A percentile compares a stretch with the other conserved stretches of the same genome.
These are phyloP conservation scores for Nigrospora osmanthi DNA, from an alignment of 2,329 filamentous ascomycete genomes.

Conservation along the genomic window DNA sequence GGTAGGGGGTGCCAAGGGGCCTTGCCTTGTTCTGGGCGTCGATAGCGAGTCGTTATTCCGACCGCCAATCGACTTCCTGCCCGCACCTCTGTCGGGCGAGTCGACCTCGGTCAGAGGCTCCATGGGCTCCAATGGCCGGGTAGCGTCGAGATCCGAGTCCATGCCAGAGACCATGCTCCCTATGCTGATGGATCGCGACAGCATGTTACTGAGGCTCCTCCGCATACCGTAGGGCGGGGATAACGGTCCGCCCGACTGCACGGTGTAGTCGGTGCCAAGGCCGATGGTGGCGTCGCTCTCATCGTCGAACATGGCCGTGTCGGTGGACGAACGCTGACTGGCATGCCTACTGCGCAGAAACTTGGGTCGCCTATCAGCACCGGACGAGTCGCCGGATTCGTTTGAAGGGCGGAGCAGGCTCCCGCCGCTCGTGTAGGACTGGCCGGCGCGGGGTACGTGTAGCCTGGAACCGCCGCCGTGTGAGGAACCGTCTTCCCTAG, in stretches of 20 bases:
- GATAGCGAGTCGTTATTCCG: constrained; percentile 39
- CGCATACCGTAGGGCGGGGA: constrained; percentile 46
- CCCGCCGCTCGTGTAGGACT: constrained; percentile 13
- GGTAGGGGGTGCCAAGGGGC: constrained; percentile 57
- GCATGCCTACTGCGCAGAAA: constrained; percentile 49
- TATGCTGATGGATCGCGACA: constrained; percentile 75
- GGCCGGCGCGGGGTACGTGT: constrained; percentile 24
- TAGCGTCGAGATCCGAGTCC: constrained; percentile 45
- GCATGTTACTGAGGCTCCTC: constrained; percentile 41
- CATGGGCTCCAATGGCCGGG: constrained; percentile 32
- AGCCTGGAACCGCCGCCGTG: constrained; percentile 12
- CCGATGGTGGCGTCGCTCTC: constrained; percentile 69
- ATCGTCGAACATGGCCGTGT: constrained; percentile 45
- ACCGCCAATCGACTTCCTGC: constrained; percentile 22
- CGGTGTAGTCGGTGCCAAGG: constrained; percentile 64
- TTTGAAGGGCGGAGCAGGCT: constrained; percentile 21
- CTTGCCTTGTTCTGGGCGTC: constrained; percentile 61
- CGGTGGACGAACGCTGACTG: constrained; percentile 53
- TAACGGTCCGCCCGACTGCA: constrained; percentile 70
- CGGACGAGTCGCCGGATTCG: constrained; percentile 37
- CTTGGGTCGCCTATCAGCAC: constrained; percentile 42
- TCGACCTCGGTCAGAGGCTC: constrained; percentile 43
- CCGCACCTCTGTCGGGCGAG: constrained; percentile 15
- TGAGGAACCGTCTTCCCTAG: too few relatives aligned
- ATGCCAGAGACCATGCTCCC: constrained; percentile 80